Base-by-base conservation (phyloP, 192 early-diverging fungal species). In the Linnemannia hyalina region DNA sequence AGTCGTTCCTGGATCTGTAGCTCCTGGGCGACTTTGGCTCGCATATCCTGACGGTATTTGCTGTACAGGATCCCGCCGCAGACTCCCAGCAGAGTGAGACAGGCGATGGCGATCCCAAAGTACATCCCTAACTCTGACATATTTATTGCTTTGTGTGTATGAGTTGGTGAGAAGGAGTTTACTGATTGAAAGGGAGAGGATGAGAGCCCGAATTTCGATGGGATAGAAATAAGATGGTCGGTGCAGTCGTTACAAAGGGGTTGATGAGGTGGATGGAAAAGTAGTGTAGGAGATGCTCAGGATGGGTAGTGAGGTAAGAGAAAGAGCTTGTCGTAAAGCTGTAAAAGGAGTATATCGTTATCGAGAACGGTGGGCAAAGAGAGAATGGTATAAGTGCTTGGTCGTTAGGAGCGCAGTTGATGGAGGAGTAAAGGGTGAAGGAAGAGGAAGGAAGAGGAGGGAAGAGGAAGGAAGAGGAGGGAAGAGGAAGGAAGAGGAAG, bases 31-130 rank as follows among this genome's bases (percentile, higher is more conserved):
- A 20, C n/a, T 2, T 36, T 26, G 0, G 70, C 47, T 22, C 55
- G 78, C 20, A 44, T 23, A 5, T 78, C 77, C 32, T 73, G 41
- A 23, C 52, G 82, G 73, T 84, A 74, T 26, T 65, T 60, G 46
- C 29, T 18, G 36, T 81, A 81, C 1, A 86, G 35, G 68, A 86
- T 78, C 15, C 47, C 78, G 7, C 29, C 80, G 22, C 79, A 20
- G 65, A 77, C 54, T n/a, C 35, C 57, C 6, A 86, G 46, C 29
- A 86, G 41, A 26, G 54, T 35, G 60, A 77, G 68, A 16, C 32
- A n/a, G 16, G 79, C 84, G 6, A 78, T 18, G 0, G 76, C 75
- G 2, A 78, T 75, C 1, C 74, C 83, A 15, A 65, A 68, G 36
- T 76, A 76, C 18, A 80, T 68, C 22, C 78, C 83, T 54, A 57